These are phyloP conservation scores for Diaporthe sp. DNA, from an alignment of 2,329 filamentous ascomycete species.

Conservation along the genomic window DNA sequence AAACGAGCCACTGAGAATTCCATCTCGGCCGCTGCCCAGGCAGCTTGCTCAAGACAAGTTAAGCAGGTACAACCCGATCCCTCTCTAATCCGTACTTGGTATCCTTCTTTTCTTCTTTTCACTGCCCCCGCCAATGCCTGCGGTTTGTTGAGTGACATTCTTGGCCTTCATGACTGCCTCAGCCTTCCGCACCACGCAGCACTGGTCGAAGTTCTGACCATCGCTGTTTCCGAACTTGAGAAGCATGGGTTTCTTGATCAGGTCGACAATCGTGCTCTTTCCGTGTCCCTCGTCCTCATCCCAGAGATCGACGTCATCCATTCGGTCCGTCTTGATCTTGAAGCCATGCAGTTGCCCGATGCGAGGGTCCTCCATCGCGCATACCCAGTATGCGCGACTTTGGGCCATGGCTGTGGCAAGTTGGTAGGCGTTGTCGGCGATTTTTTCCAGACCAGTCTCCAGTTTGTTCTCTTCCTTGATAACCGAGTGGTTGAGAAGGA, in stretches of 20 bases:
- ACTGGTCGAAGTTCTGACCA: background rate
- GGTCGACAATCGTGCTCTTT: background rate
- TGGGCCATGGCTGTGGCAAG: background rate
- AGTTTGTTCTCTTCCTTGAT: fast-evolving
- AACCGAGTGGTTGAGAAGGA: background rate
- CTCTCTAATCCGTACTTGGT: background rate
- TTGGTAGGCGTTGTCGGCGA: background rate
- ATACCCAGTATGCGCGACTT: background rate
- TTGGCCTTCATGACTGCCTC: background rate
- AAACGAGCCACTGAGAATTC: too few species aligned
- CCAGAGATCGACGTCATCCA: background rate
- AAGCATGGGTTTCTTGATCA: background rate
- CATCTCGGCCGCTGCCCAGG: too few species aligned
- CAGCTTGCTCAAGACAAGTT: too few species aligned
- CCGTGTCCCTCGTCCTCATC: too few species aligned
- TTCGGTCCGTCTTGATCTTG: background rate
- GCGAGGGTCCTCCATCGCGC: background rate
- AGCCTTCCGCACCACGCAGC: background rate
- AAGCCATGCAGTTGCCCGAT: background rate
- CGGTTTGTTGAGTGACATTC: fast-evolving
- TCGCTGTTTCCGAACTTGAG: background rate
- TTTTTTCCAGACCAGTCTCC: fast-evolving
- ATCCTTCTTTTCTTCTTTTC: fast-evolving
- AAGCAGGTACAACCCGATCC: too few species aligned
- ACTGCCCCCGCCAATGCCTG: fast-evolving